These are phyloP conservation scores for Ramicandelaber brevisporus DNA, from an alignment of 192 early-diverging fungal species.

Conservation along the genomic window DNA sequence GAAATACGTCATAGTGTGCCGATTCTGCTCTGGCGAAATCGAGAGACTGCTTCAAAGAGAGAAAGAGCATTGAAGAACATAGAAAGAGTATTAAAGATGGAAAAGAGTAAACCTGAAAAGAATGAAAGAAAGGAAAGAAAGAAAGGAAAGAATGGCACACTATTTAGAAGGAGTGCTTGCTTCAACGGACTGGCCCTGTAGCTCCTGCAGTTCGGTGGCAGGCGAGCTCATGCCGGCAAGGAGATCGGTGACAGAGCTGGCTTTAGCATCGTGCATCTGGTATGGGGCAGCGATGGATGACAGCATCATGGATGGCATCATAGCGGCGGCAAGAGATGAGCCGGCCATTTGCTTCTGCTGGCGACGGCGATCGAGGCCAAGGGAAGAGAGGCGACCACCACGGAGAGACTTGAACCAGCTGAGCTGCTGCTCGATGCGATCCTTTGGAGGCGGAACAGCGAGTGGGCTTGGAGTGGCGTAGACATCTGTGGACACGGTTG, in stretches of 20 bases:
- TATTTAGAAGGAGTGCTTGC: conserved; percentile 1
- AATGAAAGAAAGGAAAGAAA: conserved; percentile 1
- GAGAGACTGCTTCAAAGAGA: too few species aligned
- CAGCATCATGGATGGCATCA: conserved; percentile 18
- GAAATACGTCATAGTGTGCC: too few species aligned
- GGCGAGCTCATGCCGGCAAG: background rate
- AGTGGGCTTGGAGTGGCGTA: conserved; percentile 17
- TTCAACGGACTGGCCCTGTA: background rate
- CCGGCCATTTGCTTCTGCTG: conserved; percentile 9
- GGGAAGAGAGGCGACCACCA: background rate
- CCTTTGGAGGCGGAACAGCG: conserved; percentile 14
- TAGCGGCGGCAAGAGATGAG: conserved; percentile 12
- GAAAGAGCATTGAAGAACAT: too few species aligned
- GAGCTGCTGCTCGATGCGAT: background rate
- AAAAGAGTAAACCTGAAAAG: too few species aligned
- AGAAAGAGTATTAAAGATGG: too few species aligned
- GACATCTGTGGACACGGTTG: conserved; percentile 15
- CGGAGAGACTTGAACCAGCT: background rate
- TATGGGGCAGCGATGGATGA: conserved; percentile 8
- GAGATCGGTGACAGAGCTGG: background rate
- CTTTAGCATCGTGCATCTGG: background rate
- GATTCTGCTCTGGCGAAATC: too few species aligned
- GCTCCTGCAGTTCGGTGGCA: background rate
- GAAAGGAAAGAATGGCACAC: conserved; percentile 1
- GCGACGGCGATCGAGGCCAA: conserved; percentile 5